Evolutionary conservation across 495 filamentous ascomycete species (phyloP).

Genomic region (Penicillium cataractarum): DNA sequence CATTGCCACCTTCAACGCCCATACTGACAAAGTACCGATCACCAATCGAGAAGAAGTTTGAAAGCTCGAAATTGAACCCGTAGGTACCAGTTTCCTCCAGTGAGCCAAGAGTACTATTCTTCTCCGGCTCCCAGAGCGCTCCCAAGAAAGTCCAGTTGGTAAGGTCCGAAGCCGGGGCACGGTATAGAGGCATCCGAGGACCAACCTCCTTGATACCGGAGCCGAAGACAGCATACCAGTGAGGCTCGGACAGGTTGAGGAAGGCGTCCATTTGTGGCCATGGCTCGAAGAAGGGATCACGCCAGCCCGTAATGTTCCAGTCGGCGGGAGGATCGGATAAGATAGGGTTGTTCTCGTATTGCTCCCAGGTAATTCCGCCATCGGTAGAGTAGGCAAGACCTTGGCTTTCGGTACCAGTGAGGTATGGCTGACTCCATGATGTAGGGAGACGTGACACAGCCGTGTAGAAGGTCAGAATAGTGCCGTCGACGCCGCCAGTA

Average conservation of each 20-base stretch:
- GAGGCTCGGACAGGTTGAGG: slow-evolving; percentile 17
- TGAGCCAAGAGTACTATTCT: slow-evolving; percentile 17
- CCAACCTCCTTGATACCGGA: slow-evolving; percentile 23
- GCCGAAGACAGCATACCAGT: slow-evolving; percentile 23
- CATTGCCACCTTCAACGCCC: slow-evolving; percentile 23
- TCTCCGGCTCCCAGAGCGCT: slow-evolving; percentile 21
- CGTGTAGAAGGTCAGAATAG: slow-evolving; percentile 22
- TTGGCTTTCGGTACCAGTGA: slow-evolving; percentile 22
- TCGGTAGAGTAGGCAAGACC: slow-evolving; percentile 18
- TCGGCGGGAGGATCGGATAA: slow-evolving; percentile 14
- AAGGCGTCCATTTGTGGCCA: slow-evolving; percentile 16
- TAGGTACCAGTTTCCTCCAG: slow-evolving; percentile 21
- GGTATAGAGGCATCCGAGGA: slow-evolving; percentile 21
- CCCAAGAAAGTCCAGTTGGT: slow-evolving; percentile 26
- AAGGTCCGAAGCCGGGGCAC: slow-evolving; percentile 18
- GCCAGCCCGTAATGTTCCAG: slow-evolving; percentile 27
- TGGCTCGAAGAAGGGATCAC: slow-evolving; percentile 20
- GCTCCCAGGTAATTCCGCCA: slow-evolving; percentile 19
- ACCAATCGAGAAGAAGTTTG: slow-evolving; percentile 22
- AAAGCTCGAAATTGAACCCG: slow-evolving; percentile 24
- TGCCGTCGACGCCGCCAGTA: slow-evolving; percentile 17
- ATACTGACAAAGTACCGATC: slow-evolving; percentile 24
- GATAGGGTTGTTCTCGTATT: slow-evolving; percentile 23
- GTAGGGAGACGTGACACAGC: slow-evolving; percentile 18
- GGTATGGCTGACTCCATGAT: slow-evolving; percentile 15